Conservation (phyloP, 2,329 filamentous ascomycete species). For the Domatiomyces globalis region DNA sequence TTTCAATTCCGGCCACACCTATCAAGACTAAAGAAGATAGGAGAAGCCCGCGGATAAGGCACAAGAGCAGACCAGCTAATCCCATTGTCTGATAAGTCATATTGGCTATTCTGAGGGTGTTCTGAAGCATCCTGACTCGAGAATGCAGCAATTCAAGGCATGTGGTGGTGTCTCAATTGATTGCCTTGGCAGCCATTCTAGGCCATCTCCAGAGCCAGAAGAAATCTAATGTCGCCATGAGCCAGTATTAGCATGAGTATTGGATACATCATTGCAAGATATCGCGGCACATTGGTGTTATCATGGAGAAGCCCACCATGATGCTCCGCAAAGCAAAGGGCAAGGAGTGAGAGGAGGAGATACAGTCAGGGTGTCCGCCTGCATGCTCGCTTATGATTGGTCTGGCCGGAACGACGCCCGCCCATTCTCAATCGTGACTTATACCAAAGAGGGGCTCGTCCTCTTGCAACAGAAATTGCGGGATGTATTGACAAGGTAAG, state of each 20-base stretch:
- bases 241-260: background rate
- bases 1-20: slow-evolving; percentile 15
- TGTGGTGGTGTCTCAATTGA: background rate
- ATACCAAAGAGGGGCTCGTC: background rate
- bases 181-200: background rate
- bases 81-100: background rate
- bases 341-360: background rate
- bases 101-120: background rate
- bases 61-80: background rate
- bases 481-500: background rate
- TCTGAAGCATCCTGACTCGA: background rate
- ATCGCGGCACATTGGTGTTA: background rate
- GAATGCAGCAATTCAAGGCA: background rate
- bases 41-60: slow-evolving; percentile 15
- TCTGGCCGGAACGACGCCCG: slow-evolving; percentile 7
- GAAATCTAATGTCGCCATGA: background rate
- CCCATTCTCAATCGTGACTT: background rate
- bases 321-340: background rate
- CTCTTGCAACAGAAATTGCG: background rate
- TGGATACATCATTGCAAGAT: background rate
- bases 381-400: slow-evolving; percentile 4
- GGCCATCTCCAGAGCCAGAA: background rate
- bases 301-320: background rate
- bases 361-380: background rate
- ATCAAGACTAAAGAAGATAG: slow-evolving; percentile 9